Percentiles rank a stretch among this genome's conserved stretches.
These are phyloP conservation scores for Penicillium sp. DNA, from an alignment of 2,329 filamentous ascomycete species.

Conservation along the genomic window DNA sequence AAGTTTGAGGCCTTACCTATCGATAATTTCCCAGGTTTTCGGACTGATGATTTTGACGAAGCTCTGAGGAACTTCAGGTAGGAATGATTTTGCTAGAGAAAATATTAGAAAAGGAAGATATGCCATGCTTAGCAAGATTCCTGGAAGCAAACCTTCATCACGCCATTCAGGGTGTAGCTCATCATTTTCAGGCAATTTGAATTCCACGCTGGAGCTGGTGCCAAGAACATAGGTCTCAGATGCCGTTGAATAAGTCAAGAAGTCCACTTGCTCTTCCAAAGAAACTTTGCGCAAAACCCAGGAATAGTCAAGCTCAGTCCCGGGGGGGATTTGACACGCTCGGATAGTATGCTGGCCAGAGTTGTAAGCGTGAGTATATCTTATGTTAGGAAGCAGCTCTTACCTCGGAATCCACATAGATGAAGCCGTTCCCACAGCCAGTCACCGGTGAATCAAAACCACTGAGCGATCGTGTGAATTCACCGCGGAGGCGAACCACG, in stretches of 20 bases:
- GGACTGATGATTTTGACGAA: constrained; percentile 77
- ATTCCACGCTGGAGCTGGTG: constrained; percentile 66
- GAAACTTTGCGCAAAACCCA: constrained; percentile 72
- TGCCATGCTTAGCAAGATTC: neutral
- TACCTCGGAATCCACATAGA: constrained; percentile 68
- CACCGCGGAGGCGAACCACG: constrained; percentile 70
- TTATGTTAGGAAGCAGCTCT: constrained; percentile 3
- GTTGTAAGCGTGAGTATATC: constrained; percentile 8
- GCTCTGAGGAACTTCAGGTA: constrained; percentile 69
- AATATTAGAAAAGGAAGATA: constrained; percentile 5
- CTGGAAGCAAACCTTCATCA: constrained; percentile 58
- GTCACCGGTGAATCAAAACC: constrained; percentile 66
- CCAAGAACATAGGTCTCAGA: constrained; percentile 75
- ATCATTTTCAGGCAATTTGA: constrained; percentile 83
- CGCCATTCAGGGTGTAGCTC: constrained; percentile 80
- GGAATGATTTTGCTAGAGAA: constrained; percentile 51
- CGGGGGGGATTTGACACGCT: constrained; percentile 68
- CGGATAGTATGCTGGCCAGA: constrained; percentile 62
- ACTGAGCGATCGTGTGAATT: constrained; percentile 68
- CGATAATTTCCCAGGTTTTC: constrained; percentile 73
- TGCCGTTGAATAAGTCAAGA: constrained; percentile 72
- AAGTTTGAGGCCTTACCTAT: constrained; percentile 50
- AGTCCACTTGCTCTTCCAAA: constrained; percentile 68
- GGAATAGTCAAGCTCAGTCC: constrained; percentile 71
- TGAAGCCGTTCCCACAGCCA: constrained; percentile 77